Percentiles rank a stretch among this genome's conserved stretches.
phyloP scores from a whole-genome alignment of 441 rosid species.

The Erodium texanum region DNA sequence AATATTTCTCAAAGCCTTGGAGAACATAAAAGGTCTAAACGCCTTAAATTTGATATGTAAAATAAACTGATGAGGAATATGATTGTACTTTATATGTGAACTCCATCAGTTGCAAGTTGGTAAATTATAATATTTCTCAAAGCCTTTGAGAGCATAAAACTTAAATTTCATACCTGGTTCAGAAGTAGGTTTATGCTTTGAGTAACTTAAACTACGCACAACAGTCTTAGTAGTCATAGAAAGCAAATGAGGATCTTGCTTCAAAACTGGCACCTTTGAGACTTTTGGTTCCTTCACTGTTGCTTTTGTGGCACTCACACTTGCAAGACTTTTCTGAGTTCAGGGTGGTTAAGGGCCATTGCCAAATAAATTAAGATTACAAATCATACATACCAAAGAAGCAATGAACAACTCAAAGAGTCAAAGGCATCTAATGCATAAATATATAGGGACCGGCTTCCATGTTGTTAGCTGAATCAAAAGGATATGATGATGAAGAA shows the following conservation, averaged over 20 bases:
- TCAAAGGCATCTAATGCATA: conserved; percentile 7
- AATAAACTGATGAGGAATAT: not conserved
- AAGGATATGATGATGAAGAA: conserved; percentile 87
- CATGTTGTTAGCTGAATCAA: conserved; percentile 7
- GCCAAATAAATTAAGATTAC: conserved; percentile 14
- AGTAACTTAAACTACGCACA: conserved; percentile 24
- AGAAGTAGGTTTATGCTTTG: conserved; percentile 32
- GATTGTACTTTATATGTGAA: not conserved
- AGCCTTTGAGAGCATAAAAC: not conserved
- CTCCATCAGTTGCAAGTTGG: not conserved
- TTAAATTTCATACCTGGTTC: conserved; percentile 37
- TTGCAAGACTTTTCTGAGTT: conserved; percentile 59
- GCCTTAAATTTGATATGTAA: not conserved
- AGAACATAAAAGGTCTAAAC: not conserved
- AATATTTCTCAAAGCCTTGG: not conserved
- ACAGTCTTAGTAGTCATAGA: conserved; percentile 29
- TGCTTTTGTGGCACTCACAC: conserved; percentile 28
- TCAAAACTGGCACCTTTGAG: conserved; percentile 36
- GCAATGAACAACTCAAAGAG: not conserved
- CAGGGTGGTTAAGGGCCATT: conserved; percentile 55
- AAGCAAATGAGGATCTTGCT: conserved; percentile 27
- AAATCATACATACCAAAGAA: conserved; percentile 11
- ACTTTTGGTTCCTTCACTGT: conserved; percentile 37
- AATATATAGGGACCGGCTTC: not conserved
- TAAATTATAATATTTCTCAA: not conserved